Evolutionary conservation across 208 protist genomes (phyloP).

Genomic region (Leishmania tarentolae): DNA sequence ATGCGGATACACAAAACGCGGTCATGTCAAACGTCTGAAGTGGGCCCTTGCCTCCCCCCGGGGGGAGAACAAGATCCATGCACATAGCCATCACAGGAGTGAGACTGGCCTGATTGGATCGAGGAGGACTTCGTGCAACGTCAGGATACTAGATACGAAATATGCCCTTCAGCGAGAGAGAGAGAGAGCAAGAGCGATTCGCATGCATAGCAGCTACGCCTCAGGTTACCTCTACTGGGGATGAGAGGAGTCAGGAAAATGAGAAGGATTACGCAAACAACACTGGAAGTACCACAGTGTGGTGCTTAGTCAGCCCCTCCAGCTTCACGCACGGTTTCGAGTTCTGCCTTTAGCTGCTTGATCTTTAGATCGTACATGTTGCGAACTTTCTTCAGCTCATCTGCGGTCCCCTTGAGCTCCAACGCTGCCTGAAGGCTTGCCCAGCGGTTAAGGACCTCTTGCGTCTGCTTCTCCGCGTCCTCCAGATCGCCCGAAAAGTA

Average conservation of each 20-base stretch:
- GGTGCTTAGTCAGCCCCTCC: constrained; percentile 16
- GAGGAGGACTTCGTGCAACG: neutral
- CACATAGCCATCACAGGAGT: neutral
- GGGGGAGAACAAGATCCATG: neutral
- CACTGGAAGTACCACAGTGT: neutral
- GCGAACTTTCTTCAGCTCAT: constrained; percentile 34
- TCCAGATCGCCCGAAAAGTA: constrained; percentile 78
- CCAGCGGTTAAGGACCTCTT: constrained; percentile 60
- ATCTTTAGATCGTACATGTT: constrained; percentile 74
- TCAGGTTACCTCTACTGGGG: neutral
- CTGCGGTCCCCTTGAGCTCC: constrained; percentile 29
- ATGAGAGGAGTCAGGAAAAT: neutral
- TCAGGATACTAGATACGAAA: neutral
- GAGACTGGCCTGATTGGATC: neutral
- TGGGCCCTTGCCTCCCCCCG: neutral
- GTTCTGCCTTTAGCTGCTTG: constrained; percentile 63
- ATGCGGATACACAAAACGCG: neutral
- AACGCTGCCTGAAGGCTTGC: constrained; percentile 37
- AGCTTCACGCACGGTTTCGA: constrained; percentile 44
- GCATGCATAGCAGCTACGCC: neutral
- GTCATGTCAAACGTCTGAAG: neutral
- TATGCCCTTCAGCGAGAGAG: neutral
- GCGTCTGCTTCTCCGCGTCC: constrained; percentile 55
- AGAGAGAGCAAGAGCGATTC: neutral
- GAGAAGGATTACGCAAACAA: neutral